Conservation (phyloP, 768 basidiomycete species). For the Ramaria rubella region DNA sequence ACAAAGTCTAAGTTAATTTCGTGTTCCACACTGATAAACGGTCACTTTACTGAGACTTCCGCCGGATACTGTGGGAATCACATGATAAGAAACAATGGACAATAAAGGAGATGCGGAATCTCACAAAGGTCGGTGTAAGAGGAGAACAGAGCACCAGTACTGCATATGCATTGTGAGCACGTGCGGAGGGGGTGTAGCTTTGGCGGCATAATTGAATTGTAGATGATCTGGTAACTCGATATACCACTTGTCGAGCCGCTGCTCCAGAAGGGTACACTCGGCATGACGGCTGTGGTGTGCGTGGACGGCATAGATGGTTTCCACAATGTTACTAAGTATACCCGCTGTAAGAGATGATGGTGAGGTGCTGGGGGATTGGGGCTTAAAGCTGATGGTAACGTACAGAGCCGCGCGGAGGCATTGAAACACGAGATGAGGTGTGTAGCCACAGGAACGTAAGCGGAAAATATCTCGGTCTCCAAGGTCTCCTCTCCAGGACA, state of each 20-base stretch:
- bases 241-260: slow-evolving; percentile 67
- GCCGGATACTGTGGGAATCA: slow-evolving; percentile 1
- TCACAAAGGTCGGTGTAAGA: slow-evolving; percentile 76
- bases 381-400: slow-evolving; percentile 18
- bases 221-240: slow-evolving; percentile 59
- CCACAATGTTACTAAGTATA: slow-evolving; percentile 61
- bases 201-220: slow-evolving; percentile 44
- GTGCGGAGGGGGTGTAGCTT: slow-evolving; percentile 46
- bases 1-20: slow-evolving; percentile 1
- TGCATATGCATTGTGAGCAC: slow-evolving; percentile 64
- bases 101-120: slow-evolving; percentile 26
- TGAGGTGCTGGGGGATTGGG: not conserved
- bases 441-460: slow-evolving; percentile 40
- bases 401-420: slow-evolving; percentile 53
- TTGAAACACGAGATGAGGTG: slow-evolving; percentile 50
- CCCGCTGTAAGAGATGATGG: slow-evolving; percentile 36
- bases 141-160: slow-evolving; percentile 69
- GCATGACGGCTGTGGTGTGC: slow-evolving; percentile 41
- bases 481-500: slow-evolving; percentile 32
- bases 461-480: not conserved
- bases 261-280: slow-evolving; percentile 51
- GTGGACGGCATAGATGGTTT: slow-evolving; percentile 64
- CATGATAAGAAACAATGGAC: not conserved
- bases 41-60: slow-evolving; percentile 34
- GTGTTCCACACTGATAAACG: not conserved